Conservation (phyloP, 352 stramenopile species). For the Globisporangium splendens region DNA sequence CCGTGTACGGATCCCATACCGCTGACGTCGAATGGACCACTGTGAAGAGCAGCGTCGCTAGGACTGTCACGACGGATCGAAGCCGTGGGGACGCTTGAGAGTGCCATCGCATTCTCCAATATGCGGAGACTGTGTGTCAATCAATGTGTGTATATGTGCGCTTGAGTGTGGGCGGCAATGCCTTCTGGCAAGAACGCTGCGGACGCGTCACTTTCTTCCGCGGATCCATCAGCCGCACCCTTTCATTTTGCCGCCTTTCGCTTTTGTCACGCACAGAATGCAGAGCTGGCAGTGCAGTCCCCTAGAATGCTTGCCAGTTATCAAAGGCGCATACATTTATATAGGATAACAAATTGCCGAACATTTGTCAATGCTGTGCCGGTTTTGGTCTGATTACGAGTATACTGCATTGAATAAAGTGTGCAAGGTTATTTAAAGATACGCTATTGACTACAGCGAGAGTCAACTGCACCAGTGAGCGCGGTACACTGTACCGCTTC, state of each 20-base stretch:
- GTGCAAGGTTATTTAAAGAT: too few relatives aligned
- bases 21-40: background rate
- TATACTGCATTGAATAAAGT: too few relatives aligned
- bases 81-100: background rate
- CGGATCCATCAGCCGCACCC: background rate
- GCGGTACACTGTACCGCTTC: background rate
- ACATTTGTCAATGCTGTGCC: too few relatives aligned
- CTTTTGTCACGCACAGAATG: background rate
- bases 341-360: too few relatives aligned
- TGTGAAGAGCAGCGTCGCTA: background rate
- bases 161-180: too few relatives aligned
- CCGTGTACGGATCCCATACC: conserved; percentile 20
- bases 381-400: too few relatives aligned
- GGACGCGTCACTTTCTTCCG: background rate
- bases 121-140: background rate
- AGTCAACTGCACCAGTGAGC: too few relatives aligned
- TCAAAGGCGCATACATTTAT: too few relatives aligned
- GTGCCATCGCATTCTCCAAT: background rate
- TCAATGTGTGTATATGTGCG: too few relatives aligned
- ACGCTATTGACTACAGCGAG: too few relatives aligned
- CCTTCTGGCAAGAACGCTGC: too few relatives aligned
- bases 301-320: too few relatives aligned
- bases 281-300: background rate
- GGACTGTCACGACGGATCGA: background rate
- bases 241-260: background rate